Evolutionary conservation across 768 basidiomycete genomes (phyloP), one percentile per base, ranked within the genome.

Genomic region (Russula lepida): DNA sequence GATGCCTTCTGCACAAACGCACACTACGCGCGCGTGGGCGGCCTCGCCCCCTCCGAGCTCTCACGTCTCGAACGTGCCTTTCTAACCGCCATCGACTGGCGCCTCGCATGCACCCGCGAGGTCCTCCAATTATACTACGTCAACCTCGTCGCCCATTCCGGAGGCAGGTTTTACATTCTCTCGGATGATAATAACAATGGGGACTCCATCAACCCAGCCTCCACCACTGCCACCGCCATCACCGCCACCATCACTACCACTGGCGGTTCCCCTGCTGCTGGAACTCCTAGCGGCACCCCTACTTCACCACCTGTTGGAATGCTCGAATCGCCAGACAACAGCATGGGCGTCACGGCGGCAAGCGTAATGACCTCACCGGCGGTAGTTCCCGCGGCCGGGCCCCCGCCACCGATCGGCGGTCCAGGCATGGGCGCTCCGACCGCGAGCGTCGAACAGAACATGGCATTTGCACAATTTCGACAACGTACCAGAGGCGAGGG

Each of bases 11-110:
- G 91, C 76, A 92, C 91, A 51, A 98, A 98, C 73, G 84, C 81
- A 59, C 84, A 95, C 70, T 98, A 98, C 75, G 92, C 97, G 66
- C 89, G 88, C 74, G 95, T 99, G 33, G 97, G 97, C 68, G 97
- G 97, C 58, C 92, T 98, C 71, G 85, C 89, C 64, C 80, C 93
- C 52, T 79, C 81, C 62, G 95, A 99, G 75, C 84, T 98, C 73
- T 95, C 98, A 76, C 78, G 90, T 68, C 83, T 99, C 64, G 97
- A 99, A 76, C 80, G 91, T 72, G 95, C 98, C 73, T 94, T 99
- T 72, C 82, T 98, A 54, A 79, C 79, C 59, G 85, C 86, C 70
- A 93, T 97, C 59, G 92, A 97, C 69, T 99, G 97, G 95, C 81
- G 86, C 68, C 78, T 99, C 71, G 92, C 85, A 94, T 92, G 90